phyloP scores from a whole-genome alignment of 192 early-diverging fungal genomes.

The Coemansia sp. region DNA sequence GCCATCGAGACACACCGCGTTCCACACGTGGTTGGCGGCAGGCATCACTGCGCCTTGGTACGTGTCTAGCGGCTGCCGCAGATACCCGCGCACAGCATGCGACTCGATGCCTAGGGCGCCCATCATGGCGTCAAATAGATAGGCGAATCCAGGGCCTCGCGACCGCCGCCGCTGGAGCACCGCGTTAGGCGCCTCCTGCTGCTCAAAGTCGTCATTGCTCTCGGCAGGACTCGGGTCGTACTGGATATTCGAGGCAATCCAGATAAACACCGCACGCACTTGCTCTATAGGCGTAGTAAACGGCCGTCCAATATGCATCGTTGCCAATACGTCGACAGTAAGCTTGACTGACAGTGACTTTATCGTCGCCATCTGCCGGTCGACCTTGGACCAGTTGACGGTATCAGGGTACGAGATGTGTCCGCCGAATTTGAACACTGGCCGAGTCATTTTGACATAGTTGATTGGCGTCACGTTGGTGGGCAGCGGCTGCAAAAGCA shows the following conservation, averaged over 20 bases:
- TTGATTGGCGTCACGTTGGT: slow-evolving; percentile 52
- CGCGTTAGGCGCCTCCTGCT: slow-evolving; percentile 41
- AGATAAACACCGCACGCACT: slow-evolving; percentile 68
- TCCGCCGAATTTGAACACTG: slow-evolving; percentile 53
- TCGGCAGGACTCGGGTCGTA: slow-evolving; percentile 49
- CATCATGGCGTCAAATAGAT: slow-evolving; percentile 58
- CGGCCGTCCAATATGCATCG: slow-evolving; percentile 69
- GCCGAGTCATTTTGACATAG: slow-evolving; percentile 53
- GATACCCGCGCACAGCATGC: slow-evolving; percentile 52
- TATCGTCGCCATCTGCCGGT: slow-evolving; percentile 69
- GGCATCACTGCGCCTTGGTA: slow-evolving; percentile 53
- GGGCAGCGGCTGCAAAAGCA: slow-evolving; percentile 35
- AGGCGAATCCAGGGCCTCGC: slow-evolving; percentile 56
- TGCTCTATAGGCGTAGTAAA: slow-evolving; percentile 65
- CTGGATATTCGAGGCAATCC: slow-evolving; percentile 71
- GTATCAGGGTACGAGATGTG: slow-evolving; percentile 51
- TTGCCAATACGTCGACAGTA: slow-evolving; percentile 65
- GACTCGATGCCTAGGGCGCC: slow-evolving; percentile 54
- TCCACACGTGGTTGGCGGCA: slow-evolving; percentile 60
- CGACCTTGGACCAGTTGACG: slow-evolving; percentile 62
- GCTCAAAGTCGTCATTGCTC: slow-evolving; percentile 51
- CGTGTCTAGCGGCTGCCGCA: slow-evolving; percentile 54
- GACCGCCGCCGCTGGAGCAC: slow-evolving; percentile 57
- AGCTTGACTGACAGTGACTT: slow-evolving; percentile 63
- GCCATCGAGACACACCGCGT: slow-evolving; percentile 56